Conservation (phyloP, 1,139 yeast genomes). For the Meyerozyma carpophila region DNA sequence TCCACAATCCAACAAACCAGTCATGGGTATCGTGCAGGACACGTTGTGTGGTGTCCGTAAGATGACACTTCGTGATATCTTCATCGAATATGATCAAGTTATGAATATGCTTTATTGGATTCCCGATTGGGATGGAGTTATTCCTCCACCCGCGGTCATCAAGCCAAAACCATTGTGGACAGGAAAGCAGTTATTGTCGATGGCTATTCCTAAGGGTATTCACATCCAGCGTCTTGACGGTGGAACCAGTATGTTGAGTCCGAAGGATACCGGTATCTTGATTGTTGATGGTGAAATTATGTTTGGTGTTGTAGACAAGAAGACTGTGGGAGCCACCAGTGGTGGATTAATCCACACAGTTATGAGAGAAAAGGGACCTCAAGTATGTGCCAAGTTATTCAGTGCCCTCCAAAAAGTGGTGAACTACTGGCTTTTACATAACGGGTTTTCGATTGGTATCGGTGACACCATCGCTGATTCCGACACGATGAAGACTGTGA, state of each 20-base stretch:
- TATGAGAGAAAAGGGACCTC: conserved; percentile 95
- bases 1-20: conserved; percentile 97
- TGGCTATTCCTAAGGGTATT: conserved; percentile 94
- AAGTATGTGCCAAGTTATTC: conserved; percentile 82
- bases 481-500: conserved; percentile 89
- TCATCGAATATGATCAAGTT: conserved; percentile 87
- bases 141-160: conserved; percentile 92
- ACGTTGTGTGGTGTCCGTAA: conserved; percentile 96
- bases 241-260: conserved; percentile 76
- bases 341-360: conserved; percentile 98
- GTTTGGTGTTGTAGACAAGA: conserved; percentile 97
- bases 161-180: conserved; percentile 98
- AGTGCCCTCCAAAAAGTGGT: conserved; percentile 94
- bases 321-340: conserved; percentile 96
- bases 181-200: conserved; percentile 89
- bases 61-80: conserved; percentile 85
- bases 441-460: conserved; percentile 97
- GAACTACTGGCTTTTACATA: conserved; percentile 92
- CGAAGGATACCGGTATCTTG: conserved; percentile 87
- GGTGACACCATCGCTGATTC: conserved; percentile 99
- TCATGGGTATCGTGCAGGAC: conserved; percentile 99
- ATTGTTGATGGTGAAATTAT: conserved; percentile 89
- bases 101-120: conserved; percentile 97
- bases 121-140: conserved; percentile 97
- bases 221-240: conserved; percentile 92